Evolutionary conservation across 495 filamentous ascomycete genomes (phyloP).

Genomic region (Astrocystis sublimbata): DNA sequence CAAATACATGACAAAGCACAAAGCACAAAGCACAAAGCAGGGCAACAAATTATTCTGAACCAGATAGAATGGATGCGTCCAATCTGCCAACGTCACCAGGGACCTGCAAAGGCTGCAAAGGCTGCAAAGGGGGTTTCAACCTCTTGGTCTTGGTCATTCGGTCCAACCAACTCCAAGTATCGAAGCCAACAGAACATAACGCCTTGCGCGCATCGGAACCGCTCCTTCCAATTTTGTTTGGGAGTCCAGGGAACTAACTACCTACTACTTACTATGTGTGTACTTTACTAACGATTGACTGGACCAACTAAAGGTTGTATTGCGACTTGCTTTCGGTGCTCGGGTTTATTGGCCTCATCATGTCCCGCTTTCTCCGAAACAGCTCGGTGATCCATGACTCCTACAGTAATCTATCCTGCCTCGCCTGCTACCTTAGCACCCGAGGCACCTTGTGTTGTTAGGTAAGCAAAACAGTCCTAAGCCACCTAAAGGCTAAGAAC

Average conservation of each 20-base stretch:
- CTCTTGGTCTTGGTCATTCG: neutral
- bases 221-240: neutral
- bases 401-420: too few relatives aligned
- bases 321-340: conserved; percentile 2
- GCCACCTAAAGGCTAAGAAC: too few relatives aligned
- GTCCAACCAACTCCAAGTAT: neutral
- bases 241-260: too few relatives aligned
- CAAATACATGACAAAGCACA: neutral
- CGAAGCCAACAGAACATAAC: neutral
- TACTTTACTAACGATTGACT: neutral
- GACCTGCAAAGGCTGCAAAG: neutral
- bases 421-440: too few relatives aligned
- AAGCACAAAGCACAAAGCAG: neutral
- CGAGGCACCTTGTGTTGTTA: too few relatives aligned
- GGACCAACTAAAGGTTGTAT: neutral
- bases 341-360: neutral
- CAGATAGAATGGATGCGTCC: conserved; percentile 4
- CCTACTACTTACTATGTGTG: too few relatives aligned
- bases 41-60: neutral
- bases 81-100: neutral
- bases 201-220: neutral
- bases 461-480: too few relatives aligned
- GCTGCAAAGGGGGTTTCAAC: neutral
- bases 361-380: conserved; percentile 4
- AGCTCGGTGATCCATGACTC: neutral